These are phyloP conservation scores for Globisporangium camurandrum DNA, from an alignment of 352 stramenopile genomes.

Conservation along the genomic window DNA sequence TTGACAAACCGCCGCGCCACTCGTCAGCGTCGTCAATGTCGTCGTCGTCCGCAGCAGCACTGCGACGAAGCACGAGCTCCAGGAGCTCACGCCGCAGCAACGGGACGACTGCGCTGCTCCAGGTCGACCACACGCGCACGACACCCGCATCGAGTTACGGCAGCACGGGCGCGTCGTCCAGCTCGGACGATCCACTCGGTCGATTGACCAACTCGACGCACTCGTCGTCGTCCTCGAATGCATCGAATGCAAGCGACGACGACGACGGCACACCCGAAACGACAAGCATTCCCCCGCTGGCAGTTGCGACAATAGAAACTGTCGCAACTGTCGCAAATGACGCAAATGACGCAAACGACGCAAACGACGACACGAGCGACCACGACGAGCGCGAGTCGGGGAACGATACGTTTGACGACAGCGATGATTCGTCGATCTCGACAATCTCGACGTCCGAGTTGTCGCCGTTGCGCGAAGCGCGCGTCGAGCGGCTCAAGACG, in stretches of 20 bases:
- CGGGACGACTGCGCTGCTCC: no score
- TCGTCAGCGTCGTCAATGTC: slow-evolving; percentile 17
- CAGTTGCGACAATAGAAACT: slow-evolving; percentile 6
- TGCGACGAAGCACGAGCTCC: slow-evolving; percentile 1
- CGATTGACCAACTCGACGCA: slow-evolving; percentile 40
- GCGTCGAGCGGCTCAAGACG: slow-evolving; percentile 63
- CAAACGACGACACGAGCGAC: slow-evolving; percentile 21
- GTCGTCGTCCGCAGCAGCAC: no score
- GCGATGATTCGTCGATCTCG: slow-evolving; percentile 21
- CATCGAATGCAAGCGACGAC: slow-evolving; percentile 17
- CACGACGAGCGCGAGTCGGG: slow-evolving; percentile 22
- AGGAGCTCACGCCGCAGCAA: no score
- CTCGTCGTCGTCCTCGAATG: slow-evolving; percentile 27
- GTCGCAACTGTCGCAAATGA: slow-evolving; percentile 4
- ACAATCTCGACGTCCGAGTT: slow-evolving; percentile 31
- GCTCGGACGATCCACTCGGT: slow-evolving; percentile 26
- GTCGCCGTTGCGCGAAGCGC: slow-evolving; percentile 56
- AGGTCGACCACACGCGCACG: slow-evolving; percentile 12
- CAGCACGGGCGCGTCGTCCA: slow-evolving; percentile 38
- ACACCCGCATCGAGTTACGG: slow-evolving; percentile 44
- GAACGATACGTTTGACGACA: slow-evolving; percentile 20
- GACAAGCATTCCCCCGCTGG: no score
- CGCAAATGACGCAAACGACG: slow-evolving; percentile 24
- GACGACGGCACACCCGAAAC: slow-evolving; percentile 29
- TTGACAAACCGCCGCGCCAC: slow-evolving; percentile 34